Conservation (phyloP, 257 asterid species). For the Cynanchum wilfordii region DNA sequence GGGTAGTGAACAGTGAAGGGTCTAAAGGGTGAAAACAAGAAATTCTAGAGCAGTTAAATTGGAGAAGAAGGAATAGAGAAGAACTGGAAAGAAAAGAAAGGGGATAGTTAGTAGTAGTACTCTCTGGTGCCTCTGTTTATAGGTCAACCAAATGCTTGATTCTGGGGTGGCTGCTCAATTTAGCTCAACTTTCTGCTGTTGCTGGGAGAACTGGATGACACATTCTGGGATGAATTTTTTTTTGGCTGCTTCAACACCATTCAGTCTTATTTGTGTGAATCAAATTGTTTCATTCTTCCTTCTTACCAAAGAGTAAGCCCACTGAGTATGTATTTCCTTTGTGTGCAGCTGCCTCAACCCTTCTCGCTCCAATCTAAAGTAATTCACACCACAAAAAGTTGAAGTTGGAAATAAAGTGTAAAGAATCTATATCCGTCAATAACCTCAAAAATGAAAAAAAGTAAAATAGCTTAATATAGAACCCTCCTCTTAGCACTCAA, state of each 20-base stretch:
- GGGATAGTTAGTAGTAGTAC: background rate
- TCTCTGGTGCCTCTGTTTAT: background rate
- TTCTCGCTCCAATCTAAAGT: slow-evolving; percentile 71
- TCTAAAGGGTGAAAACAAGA: background rate
- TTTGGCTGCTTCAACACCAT: background rate
- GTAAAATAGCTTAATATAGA: too few relatives aligned
- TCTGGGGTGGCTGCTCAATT: background rate
- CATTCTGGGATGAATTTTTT: background rate
- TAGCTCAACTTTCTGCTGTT: background rate
- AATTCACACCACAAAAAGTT: slow-evolving; percentile 17
- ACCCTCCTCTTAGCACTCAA: background rate
- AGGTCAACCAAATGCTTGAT: background rate
- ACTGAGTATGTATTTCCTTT: slow-evolving; percentile 78
- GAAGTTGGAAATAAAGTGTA: background rate
- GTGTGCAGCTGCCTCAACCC: slow-evolving; percentile 72
- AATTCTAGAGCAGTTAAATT: background rate
- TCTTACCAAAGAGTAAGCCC: slow-evolving; percentile 65
- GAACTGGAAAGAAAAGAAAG: too few relatives aligned
- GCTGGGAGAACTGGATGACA: background rate
- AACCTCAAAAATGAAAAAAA: background rate
- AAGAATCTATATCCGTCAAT: background rate
- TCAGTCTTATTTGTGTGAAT: background rate
- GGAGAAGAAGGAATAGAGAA: background rate
- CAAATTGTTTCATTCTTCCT: slow-evolving; percentile 25
- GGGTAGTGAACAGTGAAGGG: background rate